Percentiles rank a stretch among this genome's conserved stretches.
phyloP scores from a whole-genome alignment of 2,329 filamentous ascomycete genomes.

The Dactylellina sp. region DNA sequence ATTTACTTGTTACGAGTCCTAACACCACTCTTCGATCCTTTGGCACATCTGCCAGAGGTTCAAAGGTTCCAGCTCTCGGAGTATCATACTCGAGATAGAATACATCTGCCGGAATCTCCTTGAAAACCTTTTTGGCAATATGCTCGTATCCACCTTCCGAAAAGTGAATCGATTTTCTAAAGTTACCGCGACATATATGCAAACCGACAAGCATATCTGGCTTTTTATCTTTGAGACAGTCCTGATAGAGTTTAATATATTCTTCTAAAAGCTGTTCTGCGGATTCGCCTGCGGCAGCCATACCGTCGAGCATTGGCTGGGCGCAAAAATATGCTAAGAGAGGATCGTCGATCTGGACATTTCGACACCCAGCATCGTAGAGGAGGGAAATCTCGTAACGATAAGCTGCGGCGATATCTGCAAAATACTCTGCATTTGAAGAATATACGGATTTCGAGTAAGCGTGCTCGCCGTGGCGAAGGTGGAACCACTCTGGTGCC shows the following conservation, averaged over 20 bases:
- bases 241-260: constrained; percentile 82
- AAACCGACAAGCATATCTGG: constrained; percentile 82
- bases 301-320: constrained; percentile 76
- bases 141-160: constrained; percentile 75
- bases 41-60: constrained; percentile 73
- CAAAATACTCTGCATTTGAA: constrained; percentile 73
- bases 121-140: constrained; percentile 75
- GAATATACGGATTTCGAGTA: constrained; percentile 71
- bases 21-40: constrained; percentile 74
- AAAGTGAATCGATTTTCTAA: constrained; percentile 75
- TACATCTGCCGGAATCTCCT: constrained; percentile 73
- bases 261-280: constrained; percentile 78
- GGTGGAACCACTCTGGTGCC: constrained; percentile 54
- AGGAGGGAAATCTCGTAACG: constrained; percentile 72
- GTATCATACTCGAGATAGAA: constrained; percentile 79
- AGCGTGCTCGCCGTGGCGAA: constrained; percentile 65
- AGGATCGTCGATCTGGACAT: constrained; percentile 77
- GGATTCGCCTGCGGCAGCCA: constrained; percentile 76
- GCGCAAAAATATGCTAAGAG: constrained; percentile 80
- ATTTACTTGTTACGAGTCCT: constrained; percentile 74
- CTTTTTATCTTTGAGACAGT: constrained; percentile 70
- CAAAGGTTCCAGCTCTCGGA: constrained; percentile 73
- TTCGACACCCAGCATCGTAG: constrained; percentile 73
- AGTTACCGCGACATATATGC: constrained; percentile 78
- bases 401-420: constrained; percentile 75